These are phyloP conservation scores for Symbiotaphrina buchneri DNA, from an alignment of 495 filamentous ascomycete genomes.

Conservation along the genomic window DNA sequence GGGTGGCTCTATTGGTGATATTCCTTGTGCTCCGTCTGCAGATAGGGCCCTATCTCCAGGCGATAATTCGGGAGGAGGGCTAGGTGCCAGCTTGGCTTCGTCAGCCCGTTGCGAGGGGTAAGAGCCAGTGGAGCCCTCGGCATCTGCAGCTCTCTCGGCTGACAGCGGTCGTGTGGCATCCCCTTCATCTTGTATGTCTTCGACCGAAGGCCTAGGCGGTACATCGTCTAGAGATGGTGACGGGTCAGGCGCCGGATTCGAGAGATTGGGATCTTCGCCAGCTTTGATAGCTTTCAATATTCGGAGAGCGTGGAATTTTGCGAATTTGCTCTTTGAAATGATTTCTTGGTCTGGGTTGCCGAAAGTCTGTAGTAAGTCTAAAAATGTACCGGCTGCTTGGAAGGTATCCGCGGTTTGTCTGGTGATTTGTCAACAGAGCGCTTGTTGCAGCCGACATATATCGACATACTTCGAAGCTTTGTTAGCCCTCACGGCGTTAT, in stretches of 20 bases:
- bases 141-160: no score
- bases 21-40: no score
- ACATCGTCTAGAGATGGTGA: constrained; percentile 5
- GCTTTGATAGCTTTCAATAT: constrained; percentile 81
- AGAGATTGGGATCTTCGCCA: constrained; percentile 78
- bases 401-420: constrained; percentile 92
- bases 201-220: no score
- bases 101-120: no score
- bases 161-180: no score
- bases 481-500: constrained; percentile 58
- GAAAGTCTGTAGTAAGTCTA: constrained; percentile 76
- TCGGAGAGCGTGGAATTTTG: constrained; percentile 84
- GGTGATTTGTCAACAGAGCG: background rate
- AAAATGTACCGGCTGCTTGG: constrained; percentile 72
- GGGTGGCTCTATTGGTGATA: no score
- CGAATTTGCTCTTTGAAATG: constrained; percentile 74
- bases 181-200: background rate
- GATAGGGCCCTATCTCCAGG: no score
- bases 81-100: no score
- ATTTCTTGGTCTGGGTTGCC: constrained; percentile 50
- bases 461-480: constrained; percentile 54
- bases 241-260: constrained; percentile 46
- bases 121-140: no score
- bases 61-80: no score
- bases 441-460: constrained; percentile 1